Conservation (phyloP, 331 rosid genomes). For the Cydonia oblonga region DNA sequence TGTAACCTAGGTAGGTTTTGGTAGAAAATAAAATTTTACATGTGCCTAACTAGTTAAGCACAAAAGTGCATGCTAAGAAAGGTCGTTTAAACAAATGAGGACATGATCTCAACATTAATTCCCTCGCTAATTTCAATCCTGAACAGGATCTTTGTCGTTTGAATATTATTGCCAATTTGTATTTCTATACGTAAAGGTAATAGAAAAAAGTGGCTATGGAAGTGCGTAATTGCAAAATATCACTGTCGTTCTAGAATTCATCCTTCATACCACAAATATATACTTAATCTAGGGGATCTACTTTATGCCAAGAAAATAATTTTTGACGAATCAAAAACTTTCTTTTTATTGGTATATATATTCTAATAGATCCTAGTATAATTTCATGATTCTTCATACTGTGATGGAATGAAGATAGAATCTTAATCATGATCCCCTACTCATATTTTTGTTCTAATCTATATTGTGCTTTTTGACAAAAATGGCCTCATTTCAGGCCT, state of each 20-base stretch:
- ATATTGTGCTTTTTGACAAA: too few relatives aligned
- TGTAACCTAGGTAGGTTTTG: too few relatives aligned
- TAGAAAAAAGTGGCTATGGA: not conserved
- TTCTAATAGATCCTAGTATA: not conserved
- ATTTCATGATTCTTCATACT: too few relatives aligned
- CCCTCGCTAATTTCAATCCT: conserved; percentile 2
- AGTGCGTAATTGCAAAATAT: not conserved
- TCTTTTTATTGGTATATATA: not conserved
- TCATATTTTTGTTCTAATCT: too few relatives aligned
- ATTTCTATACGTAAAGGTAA: not conserved
- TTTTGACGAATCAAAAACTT: not conserved
- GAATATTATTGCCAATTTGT: not conserved
- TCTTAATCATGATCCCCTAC: too few relatives aligned
- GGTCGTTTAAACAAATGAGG: not conserved
- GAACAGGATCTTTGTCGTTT: not conserved
- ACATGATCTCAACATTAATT: not conserved
- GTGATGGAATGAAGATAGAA: too few relatives aligned
- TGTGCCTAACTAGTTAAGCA: not conserved
- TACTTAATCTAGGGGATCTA: not conserved
- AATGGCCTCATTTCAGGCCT: too few relatives aligned
- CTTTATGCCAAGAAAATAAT: not conserved
- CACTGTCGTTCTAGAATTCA: not conserved
- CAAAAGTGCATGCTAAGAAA: not conserved
- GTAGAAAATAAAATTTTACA: too few relatives aligned
- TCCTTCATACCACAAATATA: not conserved